These are phyloP conservation scores for Coelastrella sp. DNA, from an alignment of 139 green algal species.

Conservation along the genomic window DNA sequence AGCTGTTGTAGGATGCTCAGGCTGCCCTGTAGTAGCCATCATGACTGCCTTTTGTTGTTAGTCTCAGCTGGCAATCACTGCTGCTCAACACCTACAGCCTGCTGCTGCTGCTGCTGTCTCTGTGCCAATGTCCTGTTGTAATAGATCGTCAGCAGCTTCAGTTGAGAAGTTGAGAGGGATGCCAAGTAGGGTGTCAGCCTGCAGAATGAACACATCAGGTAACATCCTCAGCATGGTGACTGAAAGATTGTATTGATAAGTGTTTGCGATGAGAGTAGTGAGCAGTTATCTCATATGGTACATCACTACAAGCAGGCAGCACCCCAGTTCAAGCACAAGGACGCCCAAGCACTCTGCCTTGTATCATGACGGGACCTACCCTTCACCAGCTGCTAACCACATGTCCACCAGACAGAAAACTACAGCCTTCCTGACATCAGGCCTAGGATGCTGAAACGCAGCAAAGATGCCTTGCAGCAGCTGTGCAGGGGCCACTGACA, in stretches of 20 bases:
- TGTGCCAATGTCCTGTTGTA: slow-evolving; percentile 38
- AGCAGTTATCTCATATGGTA: not conserved
- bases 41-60: not conserved
- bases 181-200: slow-evolving; percentile 64
- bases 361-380: not conserved
- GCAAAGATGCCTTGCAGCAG: slow-evolving; percentile 72
- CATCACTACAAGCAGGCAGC: not conserved
- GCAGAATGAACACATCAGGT: not conserved
- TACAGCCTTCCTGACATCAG: slow-evolving; percentile 76
- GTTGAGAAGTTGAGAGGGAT: slow-evolving; percentile 63
- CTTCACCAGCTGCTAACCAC: slow-evolving; percentile 60
- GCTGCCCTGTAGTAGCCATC: not conserved
- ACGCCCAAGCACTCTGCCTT: not conserved
- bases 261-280: not conserved
- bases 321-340: not conserved
- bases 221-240: not conserved
- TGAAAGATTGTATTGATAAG: not conserved
- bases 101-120: slow-evolving; percentile 34
- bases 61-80: not conserved
- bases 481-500: slow-evolving; percentile 34
- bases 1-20: not conserved
- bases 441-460: slow-evolving; percentile 60
- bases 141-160: slow-evolving; percentile 79
- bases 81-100: not conserved
- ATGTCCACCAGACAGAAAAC: slow-evolving; percentile 72